A percentile compares a stretch with the other conserved stretches of the same genome.
Evolutionary conservation across 2,329 filamentous ascomycete species (phyloP).

Genomic region (Colletotrichum ledebouriae): DNA sequence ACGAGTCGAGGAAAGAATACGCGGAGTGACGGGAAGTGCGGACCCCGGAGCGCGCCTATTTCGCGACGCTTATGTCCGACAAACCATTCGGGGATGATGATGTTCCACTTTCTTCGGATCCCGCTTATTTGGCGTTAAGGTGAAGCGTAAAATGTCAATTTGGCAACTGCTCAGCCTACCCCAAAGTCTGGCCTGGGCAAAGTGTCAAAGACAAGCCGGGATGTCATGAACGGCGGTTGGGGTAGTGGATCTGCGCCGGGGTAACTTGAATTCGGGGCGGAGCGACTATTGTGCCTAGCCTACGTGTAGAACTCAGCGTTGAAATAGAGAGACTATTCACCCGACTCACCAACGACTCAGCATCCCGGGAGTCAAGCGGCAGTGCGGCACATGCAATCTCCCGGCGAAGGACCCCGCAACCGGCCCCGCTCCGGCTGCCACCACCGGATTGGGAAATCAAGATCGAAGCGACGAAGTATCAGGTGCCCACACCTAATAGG

Average conservation of each 20-base stretch:
- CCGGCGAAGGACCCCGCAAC: slow-evolving; percentile 8
- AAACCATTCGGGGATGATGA: background rate
- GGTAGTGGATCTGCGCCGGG: slow-evolving; percentile 27
- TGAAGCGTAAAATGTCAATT: slow-evolving; percentile 24
- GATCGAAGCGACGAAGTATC: background rate
- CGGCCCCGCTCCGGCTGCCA: slow-evolving; percentile 26
- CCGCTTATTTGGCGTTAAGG: background rate
- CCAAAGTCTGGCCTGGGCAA: background rate
- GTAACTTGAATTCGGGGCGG: slow-evolving; percentile 33
- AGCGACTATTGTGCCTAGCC: slow-evolving; percentile 32
- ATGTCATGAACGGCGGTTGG: slow-evolving; percentile 5
- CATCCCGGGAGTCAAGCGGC: slow-evolving; percentile 10
- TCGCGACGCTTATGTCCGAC: too few species aligned
- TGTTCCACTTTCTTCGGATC: slow-evolving; percentile 10
- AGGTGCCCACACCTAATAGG: too few species aligned
- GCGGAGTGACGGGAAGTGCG: slow-evolving; percentile 18
- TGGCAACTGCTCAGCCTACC: slow-evolving; percentile 29
- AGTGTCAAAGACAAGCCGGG: background rate
- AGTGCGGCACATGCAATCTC: slow-evolving; percentile 20
- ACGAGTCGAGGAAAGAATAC: background rate
- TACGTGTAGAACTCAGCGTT: slow-evolving; percentile 25
- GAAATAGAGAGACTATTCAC: slow-evolving; percentile 7
- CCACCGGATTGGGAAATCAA: slow-evolving; percentile 29
- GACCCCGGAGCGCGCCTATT: slow-evolving; percentile 23
- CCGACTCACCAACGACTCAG: slow-evolving; percentile 22